Evolutionary conservation across 257 asterid species (phyloP), one percentile per base, ranked within the genome.

Genomic region (Plectranthus barbatus): DNA sequence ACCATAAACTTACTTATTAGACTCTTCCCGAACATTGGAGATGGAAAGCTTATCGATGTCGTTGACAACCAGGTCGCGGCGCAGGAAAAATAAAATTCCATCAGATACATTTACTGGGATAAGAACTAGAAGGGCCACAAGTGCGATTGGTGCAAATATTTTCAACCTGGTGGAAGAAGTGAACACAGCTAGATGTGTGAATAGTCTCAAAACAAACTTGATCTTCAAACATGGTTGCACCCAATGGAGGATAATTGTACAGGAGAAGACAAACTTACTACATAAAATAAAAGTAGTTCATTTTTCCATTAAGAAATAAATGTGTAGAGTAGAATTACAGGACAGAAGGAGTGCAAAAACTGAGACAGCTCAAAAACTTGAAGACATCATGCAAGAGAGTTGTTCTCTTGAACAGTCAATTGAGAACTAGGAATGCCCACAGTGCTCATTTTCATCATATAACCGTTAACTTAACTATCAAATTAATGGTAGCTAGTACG

Each of bases 31-130:
- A 60, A 93, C 87, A 79, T 93, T 93, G 41, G 99, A 93, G 80
- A 93, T 81, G 0, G 99, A 93, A 66, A 93, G 97, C 82, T 87
- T 93, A 81, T 93, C 99, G n/a, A 93, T 85, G 82, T 93, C 74
- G 48, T 83, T 85, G 66, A 83, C 87, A 26, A 93, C 99, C 95
- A 93, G 77, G 63, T 90, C 97, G 7, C 71, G 90, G 13, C 85
- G 69, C 71, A 93, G 82, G 59, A 86, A 81, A 70, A 61, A 80
- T 49, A 93, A 56, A 41, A 86, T 85, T 62, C 95, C 95, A 56
- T 79, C 91, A 7, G 96, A 82, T 34, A 79, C 65, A 75, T 93
- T 93, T 66, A 93, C 97, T 29, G 99, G 99, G 77, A 93, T 84
- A 80, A 93, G 89, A 73, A 90, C 69, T 11, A 90, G 65, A 63